A percentile compares a stretch with the other conserved stretches of the same genome.
phyloP scores from a whole-genome alignment of 1,284 basidiomycete species.

The Phylloboletellus chloephorus region DNA sequence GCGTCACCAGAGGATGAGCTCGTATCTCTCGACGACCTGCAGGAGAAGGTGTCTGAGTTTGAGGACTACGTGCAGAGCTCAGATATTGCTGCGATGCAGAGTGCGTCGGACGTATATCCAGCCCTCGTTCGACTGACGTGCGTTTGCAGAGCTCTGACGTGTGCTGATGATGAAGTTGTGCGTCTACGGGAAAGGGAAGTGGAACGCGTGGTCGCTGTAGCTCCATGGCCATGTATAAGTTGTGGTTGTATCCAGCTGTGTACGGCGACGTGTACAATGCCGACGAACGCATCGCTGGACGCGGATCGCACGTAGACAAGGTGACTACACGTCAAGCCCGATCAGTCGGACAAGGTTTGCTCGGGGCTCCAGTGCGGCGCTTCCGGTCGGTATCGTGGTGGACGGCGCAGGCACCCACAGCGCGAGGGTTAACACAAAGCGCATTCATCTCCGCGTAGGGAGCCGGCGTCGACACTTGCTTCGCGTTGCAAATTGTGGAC shows the following conservation, averaged over 20 bases:
- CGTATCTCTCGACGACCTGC: constrained; percentile 90
- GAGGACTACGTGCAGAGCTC: constrained; percentile 96
- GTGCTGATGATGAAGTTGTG: constrained; percentile 5
- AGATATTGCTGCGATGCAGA: constrained; percentile 89
- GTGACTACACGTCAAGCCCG: constrained; percentile 15
- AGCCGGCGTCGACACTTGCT: constrained; percentile 9
- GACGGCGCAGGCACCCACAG: constrained; percentile 19
- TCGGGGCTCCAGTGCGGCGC: constrained; percentile 23
- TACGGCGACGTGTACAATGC: constrained; percentile 19
- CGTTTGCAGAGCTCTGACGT: constrained; percentile 17
- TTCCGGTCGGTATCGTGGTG: constrained; percentile 21
- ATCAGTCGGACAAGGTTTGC: constrained; percentile 34
- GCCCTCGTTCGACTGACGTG: constrained; percentile 8
- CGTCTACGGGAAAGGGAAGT: constrained; percentile 8
- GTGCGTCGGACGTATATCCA: constrained; percentile 39
- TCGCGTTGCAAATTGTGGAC: constrained; percentile 20
- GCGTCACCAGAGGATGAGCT: constrained; percentile 78
- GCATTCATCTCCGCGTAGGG: constrained; percentile 28
- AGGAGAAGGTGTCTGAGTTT: constrained; percentile 82
- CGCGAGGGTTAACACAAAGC: constrained; percentile 13
- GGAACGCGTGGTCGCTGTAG: constrained; percentile 12
- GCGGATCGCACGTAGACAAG: constrained; percentile 11
- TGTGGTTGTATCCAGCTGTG: constrained; percentile 17
- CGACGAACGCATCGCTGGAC: constrained; percentile 12
- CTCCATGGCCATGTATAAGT: constrained; percentile 2